These are phyloP conservation scores for Zymoseptoria tritici DNA, from an alignment of 2,329 filamentous ascomycete genomes.

Conservation along the genomic window DNA sequence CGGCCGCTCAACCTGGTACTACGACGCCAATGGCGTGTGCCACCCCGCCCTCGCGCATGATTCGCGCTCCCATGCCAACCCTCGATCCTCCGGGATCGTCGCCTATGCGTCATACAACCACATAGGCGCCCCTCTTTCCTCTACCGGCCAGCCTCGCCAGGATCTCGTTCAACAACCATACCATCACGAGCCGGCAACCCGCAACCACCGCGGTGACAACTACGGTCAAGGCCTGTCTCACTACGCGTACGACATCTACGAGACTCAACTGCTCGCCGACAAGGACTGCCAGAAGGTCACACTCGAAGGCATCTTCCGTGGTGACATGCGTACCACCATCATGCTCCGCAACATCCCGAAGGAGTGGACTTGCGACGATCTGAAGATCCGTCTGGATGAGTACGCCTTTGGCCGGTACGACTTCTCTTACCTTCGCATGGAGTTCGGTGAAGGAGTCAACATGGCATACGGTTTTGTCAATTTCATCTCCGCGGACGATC, in stretches of 20 bases:
- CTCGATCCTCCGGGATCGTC: not conserved
- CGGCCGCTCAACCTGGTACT: not conserved
- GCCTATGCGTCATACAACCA: not conserved
- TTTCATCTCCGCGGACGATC: constrained; percentile 70
- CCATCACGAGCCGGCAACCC: too few relatives aligned
- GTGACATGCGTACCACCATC: constrained; percentile 50
- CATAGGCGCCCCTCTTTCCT: too few relatives aligned
- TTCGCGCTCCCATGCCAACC: too few relatives aligned
- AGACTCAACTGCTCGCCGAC: not conserved
- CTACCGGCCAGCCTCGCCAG: too few relatives aligned
- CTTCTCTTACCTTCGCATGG: constrained; percentile 89
- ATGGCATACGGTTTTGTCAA: constrained; percentile 98
- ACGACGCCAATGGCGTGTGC: not conserved
- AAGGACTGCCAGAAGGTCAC: not conserved
- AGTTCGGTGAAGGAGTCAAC: constrained; percentile 47
- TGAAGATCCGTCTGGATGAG: constrained; percentile 73
- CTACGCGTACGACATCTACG: too few relatives aligned
- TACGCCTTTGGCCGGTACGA: constrained; percentile 79
- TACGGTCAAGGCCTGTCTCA: too few relatives aligned
- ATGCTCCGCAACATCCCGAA: constrained; percentile 96
- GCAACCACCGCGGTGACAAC: too few relatives aligned
- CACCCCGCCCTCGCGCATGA: not conserved
- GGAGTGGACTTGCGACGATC: constrained; percentile 58
- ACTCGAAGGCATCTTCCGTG: constrained; percentile 32
- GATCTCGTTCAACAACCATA: too few relatives aligned